Evolutionary conservation across 192 early-diverging fungal species (phyloP).

Genomic region (Mortierella hygrophila): DNA sequence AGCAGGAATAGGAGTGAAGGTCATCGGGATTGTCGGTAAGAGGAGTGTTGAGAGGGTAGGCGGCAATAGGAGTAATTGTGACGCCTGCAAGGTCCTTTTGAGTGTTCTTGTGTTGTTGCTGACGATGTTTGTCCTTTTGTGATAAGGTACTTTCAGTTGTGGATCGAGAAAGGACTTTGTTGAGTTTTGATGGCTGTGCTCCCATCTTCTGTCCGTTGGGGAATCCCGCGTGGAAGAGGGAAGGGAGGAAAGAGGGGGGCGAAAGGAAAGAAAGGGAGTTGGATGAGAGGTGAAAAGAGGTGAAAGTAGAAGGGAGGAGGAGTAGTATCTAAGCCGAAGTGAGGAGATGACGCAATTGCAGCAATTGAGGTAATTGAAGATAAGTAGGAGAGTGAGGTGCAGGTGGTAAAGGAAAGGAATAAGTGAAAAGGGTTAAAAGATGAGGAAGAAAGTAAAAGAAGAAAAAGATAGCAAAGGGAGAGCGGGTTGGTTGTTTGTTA

Average conservation of each 20-base stretch:
- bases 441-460: neutral
- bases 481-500: neutral
- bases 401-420: neutral
- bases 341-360: neutral
- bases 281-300: neutral
- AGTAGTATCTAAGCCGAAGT: neutral
- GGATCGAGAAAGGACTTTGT: conserved; percentile 23
- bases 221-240: neutral
- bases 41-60: conserved; percentile 9
- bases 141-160: conserved; percentile 19
- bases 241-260: neutral
- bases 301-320: neutral
- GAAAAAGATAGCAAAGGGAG: neutral
- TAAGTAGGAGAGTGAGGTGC: neutral
- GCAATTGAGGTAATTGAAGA: neutral
- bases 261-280: neutral
- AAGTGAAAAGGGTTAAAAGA: neutral
- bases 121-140: neutral
- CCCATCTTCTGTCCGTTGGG: conserved; percentile 19
- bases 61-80: neutral
- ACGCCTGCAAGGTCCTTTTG: neutral
- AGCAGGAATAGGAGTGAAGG: neutral
- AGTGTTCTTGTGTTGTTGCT: neutral
- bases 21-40: neutral
- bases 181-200: conserved; percentile 25